Conservation (phyloP, 176 grass and related monocot species). For the Oryza longistaminata region DNA sequence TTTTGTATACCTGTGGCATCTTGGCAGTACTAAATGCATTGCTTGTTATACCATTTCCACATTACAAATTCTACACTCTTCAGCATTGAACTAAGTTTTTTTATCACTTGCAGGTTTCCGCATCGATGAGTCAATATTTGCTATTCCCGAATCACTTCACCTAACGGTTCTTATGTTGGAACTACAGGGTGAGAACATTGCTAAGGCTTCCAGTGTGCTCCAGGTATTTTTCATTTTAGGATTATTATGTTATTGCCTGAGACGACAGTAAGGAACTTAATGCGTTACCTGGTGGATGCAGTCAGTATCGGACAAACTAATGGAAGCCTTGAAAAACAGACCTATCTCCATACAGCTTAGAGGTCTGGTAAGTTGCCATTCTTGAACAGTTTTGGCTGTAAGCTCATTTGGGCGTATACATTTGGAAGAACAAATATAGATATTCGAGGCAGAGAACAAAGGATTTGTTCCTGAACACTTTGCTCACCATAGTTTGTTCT, state of each 20-base stretch:
- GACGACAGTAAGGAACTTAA: conserved; percentile 17
- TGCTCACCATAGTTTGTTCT: not conserved
- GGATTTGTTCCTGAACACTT: not conserved
- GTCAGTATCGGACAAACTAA: conserved; percentile 76
- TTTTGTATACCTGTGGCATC: conserved; percentile 1
- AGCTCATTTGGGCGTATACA: not conserved
- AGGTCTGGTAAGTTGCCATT: conserved; percentile 63
- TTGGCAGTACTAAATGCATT: not conserved
- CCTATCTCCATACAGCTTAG: conserved; percentile 75
- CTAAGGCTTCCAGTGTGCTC: conserved; percentile 68
- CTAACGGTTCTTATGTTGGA: conserved; percentile 94
- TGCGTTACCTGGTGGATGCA: conserved; percentile 43
- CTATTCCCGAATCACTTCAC: conserved; percentile 84
- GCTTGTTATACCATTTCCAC: conserved; percentile 27
- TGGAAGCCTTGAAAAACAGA: conserved; percentile 74
- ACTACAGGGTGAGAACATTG: conserved; percentile 82
- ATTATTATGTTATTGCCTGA: not conserved
- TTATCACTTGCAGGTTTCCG: conserved; percentile 49
- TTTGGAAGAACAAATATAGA: not conserved
- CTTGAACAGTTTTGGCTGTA: not conserved
- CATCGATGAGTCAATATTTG: conserved; percentile 93
- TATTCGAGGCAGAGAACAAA: not conserved
- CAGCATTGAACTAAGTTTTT: conserved; percentile 27
- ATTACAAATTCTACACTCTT: not conserved
- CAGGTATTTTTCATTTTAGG: conserved; percentile 49